Percentiles rank a stretch among this genome's conserved stretches.
These are phyloP conservation scores for Trichosporon sp. DNA, from an alignment of 1,284 basidiomycete species.

Conservation along the genomic window DNA sequence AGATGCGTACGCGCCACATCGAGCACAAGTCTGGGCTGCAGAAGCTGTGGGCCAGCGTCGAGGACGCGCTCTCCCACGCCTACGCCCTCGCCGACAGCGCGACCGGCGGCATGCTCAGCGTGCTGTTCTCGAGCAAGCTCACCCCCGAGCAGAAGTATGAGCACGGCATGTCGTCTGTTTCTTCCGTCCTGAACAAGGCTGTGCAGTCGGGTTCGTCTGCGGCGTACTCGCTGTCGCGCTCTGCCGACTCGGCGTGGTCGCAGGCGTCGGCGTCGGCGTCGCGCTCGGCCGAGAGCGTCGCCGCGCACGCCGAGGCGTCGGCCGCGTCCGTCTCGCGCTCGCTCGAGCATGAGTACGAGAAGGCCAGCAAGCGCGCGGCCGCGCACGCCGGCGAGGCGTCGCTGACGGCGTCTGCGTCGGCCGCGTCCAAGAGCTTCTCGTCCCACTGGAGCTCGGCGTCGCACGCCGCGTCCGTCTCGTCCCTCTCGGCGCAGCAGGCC, in stretches of 20 bases:
- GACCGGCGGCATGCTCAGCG: conserved; percentile 47
- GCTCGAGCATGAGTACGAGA: conserved; percentile 39
- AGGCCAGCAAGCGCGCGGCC: conserved; percentile 33
- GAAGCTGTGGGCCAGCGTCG: conserved; percentile 57
- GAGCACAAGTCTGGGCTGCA: conserved; percentile 61
- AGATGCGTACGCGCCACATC: conserved; percentile 68
- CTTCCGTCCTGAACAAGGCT: conserved; percentile 32
- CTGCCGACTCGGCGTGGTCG: conserved; percentile 35
- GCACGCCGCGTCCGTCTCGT: conserved; percentile 39
- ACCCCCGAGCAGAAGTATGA: conserved; percentile 49
- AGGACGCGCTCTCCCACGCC: conserved; percentile 60
- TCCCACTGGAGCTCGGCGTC: conserved; percentile 45
- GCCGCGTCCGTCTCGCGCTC: conserved; percentile 28
- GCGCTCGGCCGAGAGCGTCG: conserved; percentile 5
- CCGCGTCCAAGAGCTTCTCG: conserved; percentile 41
- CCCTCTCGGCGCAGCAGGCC: conserved; percentile 46
- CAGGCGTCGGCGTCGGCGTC: conserved; percentile 32
- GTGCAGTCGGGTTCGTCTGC: conserved; percentile 36
- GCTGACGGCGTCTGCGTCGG: conserved; percentile 35
- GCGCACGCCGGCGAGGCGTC: conserved; percentile 38
- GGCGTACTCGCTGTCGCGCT: conserved; percentile 17
- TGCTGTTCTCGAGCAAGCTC: conserved; percentile 41
- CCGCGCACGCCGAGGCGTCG: conserved; percentile 10
- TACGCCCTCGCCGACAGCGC: conserved; percentile 63
- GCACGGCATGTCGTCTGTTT: conserved; percentile 41